Percentiles rank a stretch among this genome's conserved stretches.
Conservation (phyloP, 2,329 filamentous ascomycete genomes). For the Aspergillus vadensis region DNA sequence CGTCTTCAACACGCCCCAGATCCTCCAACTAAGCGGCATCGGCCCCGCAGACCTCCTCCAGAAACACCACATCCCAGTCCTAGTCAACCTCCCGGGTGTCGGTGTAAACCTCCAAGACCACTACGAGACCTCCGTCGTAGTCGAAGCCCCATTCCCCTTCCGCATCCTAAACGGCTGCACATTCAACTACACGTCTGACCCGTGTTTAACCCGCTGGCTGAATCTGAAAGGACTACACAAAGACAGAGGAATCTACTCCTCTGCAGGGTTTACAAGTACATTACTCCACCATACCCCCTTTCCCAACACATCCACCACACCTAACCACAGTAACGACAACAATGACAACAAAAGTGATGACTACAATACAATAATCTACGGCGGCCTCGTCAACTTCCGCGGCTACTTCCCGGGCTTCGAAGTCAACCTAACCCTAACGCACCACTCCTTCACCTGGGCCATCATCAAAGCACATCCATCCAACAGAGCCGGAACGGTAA, state of each 20-base stretch:
- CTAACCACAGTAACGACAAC: slow-evolving; percentile 31
- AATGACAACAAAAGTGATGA: slow-evolving; percentile 34
- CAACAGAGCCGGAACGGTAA: slow-evolving; percentile 64
- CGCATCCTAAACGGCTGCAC: slow-evolving; percentile 37
- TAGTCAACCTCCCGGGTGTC: slow-evolving; percentile 62
- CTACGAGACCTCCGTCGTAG: slow-evolving; percentile 31
- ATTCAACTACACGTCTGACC: slow-evolving; percentile 35
- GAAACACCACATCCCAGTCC: slow-evolving; percentile 55
- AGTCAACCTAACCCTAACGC: slow-evolving; percentile 42
- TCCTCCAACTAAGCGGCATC: slow-evolving; percentile 67
- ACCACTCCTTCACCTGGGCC: slow-evolving; percentile 50
- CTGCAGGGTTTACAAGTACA: slow-evolving; percentile 54
- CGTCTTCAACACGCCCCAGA: slow-evolving; percentile 64
- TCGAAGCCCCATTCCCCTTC: slow-evolving; percentile 46
- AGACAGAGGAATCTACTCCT: slow-evolving; percentile 46
- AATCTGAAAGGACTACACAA: slow-evolving; percentile 26
- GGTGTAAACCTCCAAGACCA: slow-evolving; percentile 67
- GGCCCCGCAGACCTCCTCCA: slow-evolving; percentile 58
- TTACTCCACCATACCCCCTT: slow-evolving; percentile 44
- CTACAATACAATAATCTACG: slow-evolving; percentile 58
- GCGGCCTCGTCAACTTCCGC: slow-evolving; percentile 59
- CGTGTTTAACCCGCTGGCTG: slow-evolving; percentile 50
- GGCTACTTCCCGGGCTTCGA: slow-evolving; percentile 52
- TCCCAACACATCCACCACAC: slow-evolving; percentile 30
- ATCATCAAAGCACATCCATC: slow-evolving; percentile 64